phyloP scores from a whole-genome alignment of 371 early-diverging fungal genomes.

The Lichtheimia ramosa region DNA sequence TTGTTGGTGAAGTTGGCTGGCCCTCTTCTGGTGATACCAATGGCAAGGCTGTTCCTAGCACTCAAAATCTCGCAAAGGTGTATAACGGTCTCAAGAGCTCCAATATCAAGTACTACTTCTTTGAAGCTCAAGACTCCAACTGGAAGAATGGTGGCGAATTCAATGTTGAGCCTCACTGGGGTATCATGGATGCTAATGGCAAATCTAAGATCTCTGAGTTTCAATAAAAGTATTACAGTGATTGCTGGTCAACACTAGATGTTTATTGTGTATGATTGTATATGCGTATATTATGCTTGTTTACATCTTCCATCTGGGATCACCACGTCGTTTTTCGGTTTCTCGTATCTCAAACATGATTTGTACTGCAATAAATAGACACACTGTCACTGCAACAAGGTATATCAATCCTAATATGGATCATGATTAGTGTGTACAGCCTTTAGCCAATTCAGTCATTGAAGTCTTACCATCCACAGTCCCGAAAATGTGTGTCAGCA shows the following conservation, averaged over 20 bases:
- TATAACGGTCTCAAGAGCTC: conserved; percentile 30
- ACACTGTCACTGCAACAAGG: conserved; percentile 47
- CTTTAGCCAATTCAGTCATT: neutral
- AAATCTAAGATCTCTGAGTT: conserved; percentile 22
- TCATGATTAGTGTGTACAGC: neutral
- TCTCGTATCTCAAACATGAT: conserved; percentile 86
- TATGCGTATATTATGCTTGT: neutral
- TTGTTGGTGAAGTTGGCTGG: conserved; percentile 70
- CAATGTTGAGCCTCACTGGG: conserved; percentile 62
- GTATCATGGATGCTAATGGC: conserved; percentile 29
- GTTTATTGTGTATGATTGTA: too few relatives aligned
- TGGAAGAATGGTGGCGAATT: conserved; percentile 55
- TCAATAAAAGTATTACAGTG: conserved; percentile 6
- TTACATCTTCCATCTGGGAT: conserved; percentile 45
- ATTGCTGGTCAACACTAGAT: too few relatives aligned
- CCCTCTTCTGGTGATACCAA: conserved; percentile 55
- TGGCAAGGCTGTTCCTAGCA: conserved; percentile 49
- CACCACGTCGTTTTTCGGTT: conserved; percentile 60
- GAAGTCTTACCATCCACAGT: conserved; percentile 36
- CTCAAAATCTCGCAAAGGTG: conserved; percentile 42
- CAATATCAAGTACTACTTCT: conserved; percentile 57
- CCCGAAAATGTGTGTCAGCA: conserved; percentile 53
- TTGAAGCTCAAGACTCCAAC: conserved; percentile 59
- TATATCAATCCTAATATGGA: conserved; percentile 41
- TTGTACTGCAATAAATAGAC: conserved; percentile 74